Evolutionary conservation across 2,329 filamentous ascomycete genomes (phyloP).

Genomic region (Phymatotrichopsis omnivora): DNA sequence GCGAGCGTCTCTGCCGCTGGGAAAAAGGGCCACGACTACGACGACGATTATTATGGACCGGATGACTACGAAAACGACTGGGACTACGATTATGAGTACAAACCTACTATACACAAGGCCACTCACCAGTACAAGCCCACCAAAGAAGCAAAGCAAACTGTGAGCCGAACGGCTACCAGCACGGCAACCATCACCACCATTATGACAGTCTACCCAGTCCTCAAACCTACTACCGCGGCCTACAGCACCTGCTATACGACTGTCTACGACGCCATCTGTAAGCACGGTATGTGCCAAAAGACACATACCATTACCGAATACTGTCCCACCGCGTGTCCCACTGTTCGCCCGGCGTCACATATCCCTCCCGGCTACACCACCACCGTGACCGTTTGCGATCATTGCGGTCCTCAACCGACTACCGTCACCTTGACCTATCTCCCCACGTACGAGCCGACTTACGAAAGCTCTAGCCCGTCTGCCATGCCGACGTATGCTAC

Average conservation of each 20-base stretch:
- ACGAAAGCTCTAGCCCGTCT: not conserved
- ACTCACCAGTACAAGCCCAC: not conserved
- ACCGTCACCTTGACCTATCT: slow-evolving; percentile 21
- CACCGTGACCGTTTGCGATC: slow-evolving; percentile 20
- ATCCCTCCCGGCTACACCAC: slow-evolving; percentile 21
- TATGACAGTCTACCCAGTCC: too few species aligned
- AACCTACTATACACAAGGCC: not conserved
- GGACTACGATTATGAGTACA: slow-evolving; percentile 19
- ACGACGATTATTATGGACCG: slow-evolving; percentile 11
- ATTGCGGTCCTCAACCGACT: slow-evolving; percentile 21
- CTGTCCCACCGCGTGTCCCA: slow-evolving; percentile 20
- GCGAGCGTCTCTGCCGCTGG: slow-evolving; percentile 14
- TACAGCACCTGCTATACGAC: slow-evolving; percentile 23
- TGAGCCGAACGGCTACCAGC: slow-evolving; percentile 10
- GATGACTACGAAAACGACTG: slow-evolving; percentile 9
- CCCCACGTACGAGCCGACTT: slow-evolving; percentile 8
- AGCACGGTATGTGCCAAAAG: slow-evolving; percentile 19
- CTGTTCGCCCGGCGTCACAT: slow-evolving; percentile 10
- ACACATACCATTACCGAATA: slow-evolving; percentile 22
- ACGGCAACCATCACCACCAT: slow-evolving; percentile 15
- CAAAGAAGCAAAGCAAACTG: not conserved
- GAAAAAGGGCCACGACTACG: not conserved
- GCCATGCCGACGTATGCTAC: not conserved
- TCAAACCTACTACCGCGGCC: slow-evolving; percentile 9
- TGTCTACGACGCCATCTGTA: slow-evolving; percentile 18